Percentiles rank a stretch among this genome's conserved stretches.
These are phyloP conservation scores for Citrullus colocynthis DNA, from an alignment of 306 rosid genomes.

Conservation along the genomic window DNA sequence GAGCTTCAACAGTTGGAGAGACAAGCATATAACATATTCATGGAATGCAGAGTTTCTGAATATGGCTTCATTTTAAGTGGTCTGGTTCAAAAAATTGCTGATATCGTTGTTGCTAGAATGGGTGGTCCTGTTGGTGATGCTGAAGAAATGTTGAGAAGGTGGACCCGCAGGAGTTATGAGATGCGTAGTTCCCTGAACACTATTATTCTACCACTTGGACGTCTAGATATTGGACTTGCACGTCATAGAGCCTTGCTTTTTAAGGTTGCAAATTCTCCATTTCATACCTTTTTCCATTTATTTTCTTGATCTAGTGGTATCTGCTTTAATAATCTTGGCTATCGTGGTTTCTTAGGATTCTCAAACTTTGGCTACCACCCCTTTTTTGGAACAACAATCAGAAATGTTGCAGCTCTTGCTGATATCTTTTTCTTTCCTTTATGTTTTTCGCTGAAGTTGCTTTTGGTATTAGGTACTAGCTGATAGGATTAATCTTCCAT, in stretches of 20 bases:
- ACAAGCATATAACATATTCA: conserved; percentile 31
- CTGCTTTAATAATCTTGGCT: not conserved
- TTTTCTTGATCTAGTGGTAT: not conserved
- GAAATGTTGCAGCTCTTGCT: not conserved
- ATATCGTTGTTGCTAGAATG: conserved; percentile 82
- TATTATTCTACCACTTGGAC: conserved; percentile 69
- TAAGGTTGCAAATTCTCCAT: conserved; percentile 35
- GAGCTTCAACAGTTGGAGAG: conserved; percentile 71
- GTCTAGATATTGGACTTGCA: conserved; percentile 91
- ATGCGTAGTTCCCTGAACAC: conserved; percentile 49
- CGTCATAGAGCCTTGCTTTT: conserved; percentile 96
- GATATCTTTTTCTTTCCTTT: not conserved
- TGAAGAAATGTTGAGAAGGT: conserved; percentile 57
- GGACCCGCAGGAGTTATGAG: conserved; percentile 68
- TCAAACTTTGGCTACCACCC: conserved; percentile 6
- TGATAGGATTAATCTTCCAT: conserved; percentile 85
- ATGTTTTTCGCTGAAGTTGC: conserved; percentile 12
- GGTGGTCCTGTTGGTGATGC: conserved; percentile 92
- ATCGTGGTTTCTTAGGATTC: not conserved
- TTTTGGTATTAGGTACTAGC: conserved; percentile 76
- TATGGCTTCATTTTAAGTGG: conserved; percentile 58
- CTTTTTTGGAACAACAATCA: not conserved
- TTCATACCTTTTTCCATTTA: not conserved
- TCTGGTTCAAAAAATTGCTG: conserved; percentile 75
- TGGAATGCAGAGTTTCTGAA: conserved; percentile 40